Evolutionary conservation across 768 basidiomycete species (phyloP).

Genomic region (Lactarius sp.): DNA sequence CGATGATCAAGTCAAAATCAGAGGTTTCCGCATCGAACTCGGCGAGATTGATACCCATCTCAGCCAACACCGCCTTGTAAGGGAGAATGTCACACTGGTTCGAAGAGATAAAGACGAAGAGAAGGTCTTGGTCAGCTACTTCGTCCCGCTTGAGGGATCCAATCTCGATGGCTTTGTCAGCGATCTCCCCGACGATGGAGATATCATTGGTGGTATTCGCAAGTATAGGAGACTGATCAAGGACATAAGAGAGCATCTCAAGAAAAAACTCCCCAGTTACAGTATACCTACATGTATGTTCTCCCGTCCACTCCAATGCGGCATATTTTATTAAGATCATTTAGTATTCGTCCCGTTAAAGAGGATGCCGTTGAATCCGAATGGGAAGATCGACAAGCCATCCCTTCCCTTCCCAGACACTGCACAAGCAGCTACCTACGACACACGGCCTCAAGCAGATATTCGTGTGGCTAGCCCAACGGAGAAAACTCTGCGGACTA

Average conservation of each 20-base stretch:
- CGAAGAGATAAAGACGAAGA: conserved; percentile 98
- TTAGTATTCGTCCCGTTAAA: conserved; percentile 90
- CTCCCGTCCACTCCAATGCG: neutral
- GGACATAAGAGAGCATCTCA: conserved; percentile 90
- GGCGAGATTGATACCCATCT: conserved; percentile 98
- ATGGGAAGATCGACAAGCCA: conserved; percentile 98
- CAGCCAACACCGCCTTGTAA: conserved; percentile 83
- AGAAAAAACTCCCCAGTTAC: conserved; percentile 94
- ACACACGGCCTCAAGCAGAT: conserved; percentile 35
- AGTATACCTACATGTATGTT: conserved; percentile 83
- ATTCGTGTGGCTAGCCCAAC: conserved; percentile 53
- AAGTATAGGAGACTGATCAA: conserved; percentile 86
- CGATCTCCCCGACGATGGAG: conserved; percentile 50
- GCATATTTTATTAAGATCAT: conserved; percentile 11
- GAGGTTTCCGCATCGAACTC: conserved; percentile 97
- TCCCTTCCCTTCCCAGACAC: conserved; percentile 98
- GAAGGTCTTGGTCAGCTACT: conserved; percentile 96
- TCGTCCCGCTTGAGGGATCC: conserved; percentile 79
- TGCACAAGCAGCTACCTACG: conserved; percentile 51
- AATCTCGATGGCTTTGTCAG: conserved; percentile 65
- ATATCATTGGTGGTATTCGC: conserved; percentile 69
- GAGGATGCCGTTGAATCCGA: conserved; percentile 97
- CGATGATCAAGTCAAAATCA: conserved; percentile 99
- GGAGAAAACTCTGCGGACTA: conserved; percentile 72
- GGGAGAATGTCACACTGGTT: conserved; percentile 98